phyloP scores from a whole-genome alignment of 2,329 filamentous ascomycete genomes.

The Arthrobotrys megalospora region DNA sequence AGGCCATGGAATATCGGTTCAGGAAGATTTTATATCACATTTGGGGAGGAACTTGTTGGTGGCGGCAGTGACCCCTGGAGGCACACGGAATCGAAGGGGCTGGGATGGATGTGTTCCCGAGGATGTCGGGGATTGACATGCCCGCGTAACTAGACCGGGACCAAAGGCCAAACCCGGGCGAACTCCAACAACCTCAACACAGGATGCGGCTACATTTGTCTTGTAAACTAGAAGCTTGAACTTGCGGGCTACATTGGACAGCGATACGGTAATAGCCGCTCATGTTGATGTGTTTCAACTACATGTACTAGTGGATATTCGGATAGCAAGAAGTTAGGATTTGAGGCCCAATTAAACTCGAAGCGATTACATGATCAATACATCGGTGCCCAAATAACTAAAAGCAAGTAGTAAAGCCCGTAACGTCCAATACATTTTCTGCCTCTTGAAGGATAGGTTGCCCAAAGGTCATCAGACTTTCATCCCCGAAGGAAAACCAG shows the following conservation, averaged over 20 bases:
- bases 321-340: too few species aligned
- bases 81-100: background rate
- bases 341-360: too few species aligned
- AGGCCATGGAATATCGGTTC: background rate
- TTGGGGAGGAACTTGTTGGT: slow-evolving; percentile 17
- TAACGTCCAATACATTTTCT: background rate
- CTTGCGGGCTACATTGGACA: background rate
- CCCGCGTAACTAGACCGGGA: background rate
- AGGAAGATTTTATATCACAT: slow-evolving; percentile 33
- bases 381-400: background rate
- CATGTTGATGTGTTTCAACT: too few species aligned
- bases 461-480: background rate
- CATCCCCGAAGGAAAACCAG: too few species aligned
- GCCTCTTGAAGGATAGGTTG: background rate
- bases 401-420: background rate
- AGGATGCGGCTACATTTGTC: background rate
- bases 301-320: too few species aligned
- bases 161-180: background rate
- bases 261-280: too few species aligned
- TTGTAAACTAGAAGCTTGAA: too few species aligned
- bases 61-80: slow-evolving; percentile 14
- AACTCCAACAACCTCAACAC: slow-evolving; percentile 7
- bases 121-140: background rate
- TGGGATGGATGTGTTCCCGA: slow-evolving; percentile 1
- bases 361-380: too few species aligned